Percentiles rank a stretch among this genome's conserved stretches.
Evolutionary conservation across 2,329 filamentous ascomycete genomes (phyloP).

Genomic region (Clonostachys solani): DNA sequence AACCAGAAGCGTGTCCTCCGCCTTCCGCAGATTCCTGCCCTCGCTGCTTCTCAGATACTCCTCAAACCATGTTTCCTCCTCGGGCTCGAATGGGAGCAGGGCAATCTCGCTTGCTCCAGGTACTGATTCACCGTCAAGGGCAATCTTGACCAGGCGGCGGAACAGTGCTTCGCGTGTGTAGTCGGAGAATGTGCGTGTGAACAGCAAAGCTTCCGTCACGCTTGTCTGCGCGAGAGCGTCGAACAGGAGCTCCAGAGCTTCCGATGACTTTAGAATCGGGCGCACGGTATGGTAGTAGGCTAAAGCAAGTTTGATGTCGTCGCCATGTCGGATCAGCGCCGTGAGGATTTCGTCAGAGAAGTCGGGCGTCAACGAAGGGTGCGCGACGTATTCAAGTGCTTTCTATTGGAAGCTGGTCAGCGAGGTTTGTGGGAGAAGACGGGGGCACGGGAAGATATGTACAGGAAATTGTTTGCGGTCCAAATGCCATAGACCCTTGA

Average conservation of each 20-base stretch:
- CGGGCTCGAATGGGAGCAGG: slow-evolving; percentile 63
- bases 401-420: slow-evolving; percentile 27
- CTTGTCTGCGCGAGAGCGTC: slow-evolving; percentile 62
- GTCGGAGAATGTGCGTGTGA: slow-evolving; percentile 62
- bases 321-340: slow-evolving; percentile 57
- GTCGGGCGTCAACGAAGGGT: slow-evolving; percentile 74
- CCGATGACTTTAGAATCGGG: slow-evolving; percentile 62
- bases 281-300: slow-evolving; percentile 76
- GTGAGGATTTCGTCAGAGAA: slow-evolving; percentile 80
- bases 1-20: slow-evolving; percentile 72
- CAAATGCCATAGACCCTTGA: slow-evolving; percentile 78
- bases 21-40: slow-evolving; percentile 58
- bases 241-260: slow-evolving; percentile 64
- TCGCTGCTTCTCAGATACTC: slow-evolving; percentile 61
- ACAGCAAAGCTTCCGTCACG: slow-evolving; percentile 70
- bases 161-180: slow-evolving; percentile 61
- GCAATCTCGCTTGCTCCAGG: slow-evolving; percentile 59
- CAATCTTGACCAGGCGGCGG: slow-evolving; percentile 57
- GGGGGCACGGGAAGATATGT: slow-evolving; percentile 12
- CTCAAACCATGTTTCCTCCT: slow-evolving; percentile 73
- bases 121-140: slow-evolving; percentile 37
- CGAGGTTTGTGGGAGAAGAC: no score
- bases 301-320: slow-evolving; percentile 62
- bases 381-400: slow-evolving; percentile 72
- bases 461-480: slow-evolving; percentile 68